phyloP scores from a whole-genome alignment of 805 yeast species.

The Starmerella gropengiesseri region DNA sequence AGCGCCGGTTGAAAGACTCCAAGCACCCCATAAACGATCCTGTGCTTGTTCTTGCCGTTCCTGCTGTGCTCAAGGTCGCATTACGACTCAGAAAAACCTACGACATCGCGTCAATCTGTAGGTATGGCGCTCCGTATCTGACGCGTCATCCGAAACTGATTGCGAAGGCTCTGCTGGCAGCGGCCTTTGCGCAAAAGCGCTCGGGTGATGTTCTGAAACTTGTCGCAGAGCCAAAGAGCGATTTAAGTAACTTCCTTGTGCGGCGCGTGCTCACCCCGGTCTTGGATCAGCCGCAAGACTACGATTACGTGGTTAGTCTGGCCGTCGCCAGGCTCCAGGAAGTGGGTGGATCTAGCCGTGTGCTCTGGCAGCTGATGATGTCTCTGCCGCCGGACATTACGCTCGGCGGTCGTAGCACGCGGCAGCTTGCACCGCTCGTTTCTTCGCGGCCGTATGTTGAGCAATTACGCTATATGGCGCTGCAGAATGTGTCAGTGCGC shows the following conservation, averaged over 20 bases:
- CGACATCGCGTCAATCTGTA: slow-evolving; percentile 20
- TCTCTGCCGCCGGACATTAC: slow-evolving; percentile 8
- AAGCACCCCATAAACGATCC: background rate
- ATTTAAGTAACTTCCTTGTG: slow-evolving; percentile 4
- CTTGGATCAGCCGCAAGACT: background rate
- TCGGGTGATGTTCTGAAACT: background rate
- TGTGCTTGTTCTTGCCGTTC: background rate
- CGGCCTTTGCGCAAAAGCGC: slow-evolving; percentile 23
- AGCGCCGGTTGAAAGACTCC: background rate
- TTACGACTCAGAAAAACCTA: slow-evolving; percentile 14
- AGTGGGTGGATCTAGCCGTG: slow-evolving; percentile 17
- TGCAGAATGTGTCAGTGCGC: slow-evolving; percentile 17
- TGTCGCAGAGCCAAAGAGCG: background rate
- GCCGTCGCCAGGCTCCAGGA: slow-evolving; percentile 8
- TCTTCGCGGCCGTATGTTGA: slow-evolving; percentile 27
- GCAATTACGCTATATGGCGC: slow-evolving; percentile 28
- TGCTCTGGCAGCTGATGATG: slow-evolving; percentile 26
- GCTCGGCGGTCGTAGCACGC: slow-evolving; percentile 4
- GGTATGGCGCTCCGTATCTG: background rate
- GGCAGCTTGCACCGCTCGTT: slow-evolving; percentile 11
- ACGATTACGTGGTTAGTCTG: slow-evolving; percentile 5
- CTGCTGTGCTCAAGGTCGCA: slow-evolving; percentile 13
- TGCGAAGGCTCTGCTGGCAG: slow-evolving; percentile 24
- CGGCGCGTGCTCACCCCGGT: slow-evolving; percentile 6
- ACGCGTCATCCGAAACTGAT: slow-evolving; percentile 5